Percentiles rank a stretch among this genome's conserved stretches.
These are phyloP conservation scores for Daedalea quercina DNA, from an alignment of 768 basidiomycete species.

Conservation along the genomic window DNA sequence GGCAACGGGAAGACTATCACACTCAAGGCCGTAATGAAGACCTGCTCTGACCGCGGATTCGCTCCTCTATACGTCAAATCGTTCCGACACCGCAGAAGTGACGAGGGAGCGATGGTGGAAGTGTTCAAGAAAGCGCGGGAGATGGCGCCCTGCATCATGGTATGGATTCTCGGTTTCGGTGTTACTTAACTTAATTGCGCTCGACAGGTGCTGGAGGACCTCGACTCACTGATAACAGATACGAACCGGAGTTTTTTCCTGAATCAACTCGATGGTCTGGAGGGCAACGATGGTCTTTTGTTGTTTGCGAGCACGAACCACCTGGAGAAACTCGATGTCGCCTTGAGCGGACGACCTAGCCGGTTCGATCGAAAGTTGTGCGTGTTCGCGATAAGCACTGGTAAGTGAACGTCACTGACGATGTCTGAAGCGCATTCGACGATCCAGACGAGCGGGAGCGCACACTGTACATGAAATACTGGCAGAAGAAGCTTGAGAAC, in stretches of 20 bases:
- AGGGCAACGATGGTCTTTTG: conserved; percentile 73
- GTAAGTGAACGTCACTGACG: neutral
- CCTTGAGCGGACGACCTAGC: conserved; percentile 69
- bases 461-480: conserved; percentile 63
- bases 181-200: conserved; percentile 27
- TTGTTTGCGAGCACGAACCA: conserved; percentile 81
- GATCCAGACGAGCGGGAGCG: conserved; percentile 64
- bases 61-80: conserved; percentile 77
- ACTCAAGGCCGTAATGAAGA: conserved; percentile 77
- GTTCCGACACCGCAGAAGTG: conserved; percentile 60
- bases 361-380: conserved; percentile 86
- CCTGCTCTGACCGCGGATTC: conserved; percentile 53
- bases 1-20: conserved; percentile 86
- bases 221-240: conserved; percentile 78
- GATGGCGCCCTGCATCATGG: conserved; percentile 5
- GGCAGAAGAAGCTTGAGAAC: conserved; percentile 67
- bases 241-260: conserved; percentile 80
- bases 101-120: conserved; percentile 59
- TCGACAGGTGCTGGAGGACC: conserved; percentile 46
- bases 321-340: conserved; percentile 73
- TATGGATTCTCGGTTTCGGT: too few relatives aligned
- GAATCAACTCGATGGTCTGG: conserved; percentile 78
- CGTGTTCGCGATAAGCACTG: conserved; percentile 16
- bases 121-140: conserved; percentile 73
- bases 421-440: conserved; percentile 50